Percentiles rank a stretch among this genome's conserved stretches.
phyloP scores from a whole-genome alignment of 2,329 filamentous ascomycete species.

The Tolypocladium pustulatum region DNA sequence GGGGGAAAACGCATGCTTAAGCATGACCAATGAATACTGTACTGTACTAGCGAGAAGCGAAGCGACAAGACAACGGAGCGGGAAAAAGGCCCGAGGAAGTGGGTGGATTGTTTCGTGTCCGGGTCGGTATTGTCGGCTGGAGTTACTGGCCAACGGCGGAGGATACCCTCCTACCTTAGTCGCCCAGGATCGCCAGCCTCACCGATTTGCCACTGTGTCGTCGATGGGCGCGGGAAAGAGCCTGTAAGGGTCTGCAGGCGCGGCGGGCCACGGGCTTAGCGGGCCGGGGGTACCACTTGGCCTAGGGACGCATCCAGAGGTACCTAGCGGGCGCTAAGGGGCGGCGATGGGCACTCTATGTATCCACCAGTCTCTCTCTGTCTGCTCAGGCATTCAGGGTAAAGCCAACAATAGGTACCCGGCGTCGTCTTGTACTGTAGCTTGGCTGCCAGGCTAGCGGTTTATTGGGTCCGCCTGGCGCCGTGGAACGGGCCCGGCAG shows the following conservation, averaged over 20 bases:
- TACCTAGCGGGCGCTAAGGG: neutral
- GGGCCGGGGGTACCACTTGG: neutral
- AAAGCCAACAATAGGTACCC: neutral
- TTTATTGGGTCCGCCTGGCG: neutral
- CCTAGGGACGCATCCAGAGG: neutral
- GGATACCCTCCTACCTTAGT: neutral
- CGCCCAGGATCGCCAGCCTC: neutral
- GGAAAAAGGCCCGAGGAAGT: neutral
- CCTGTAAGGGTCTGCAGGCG: neutral
- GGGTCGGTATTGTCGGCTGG: neutral
- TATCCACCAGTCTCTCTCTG: no score
- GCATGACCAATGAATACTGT: neutral
- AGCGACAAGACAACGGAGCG: neutral
- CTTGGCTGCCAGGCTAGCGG: neutral
- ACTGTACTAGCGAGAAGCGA: neutral
- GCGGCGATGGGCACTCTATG: neutral
- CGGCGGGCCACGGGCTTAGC: neutral
- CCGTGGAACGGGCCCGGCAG: neutral
- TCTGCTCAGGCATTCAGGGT: no score
- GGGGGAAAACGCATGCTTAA: neutral
- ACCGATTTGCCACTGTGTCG: conserved; percentile 4
- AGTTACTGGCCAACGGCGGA: neutral
- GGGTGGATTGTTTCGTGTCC: neutral
- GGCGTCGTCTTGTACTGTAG: neutral
- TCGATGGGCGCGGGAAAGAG: conserved; percentile 3